Evolutionary conservation across 371 early-diverging fungal genomes (phyloP), one percentile per base, ranked within the genome.

Genomic region (Capniomyces stellatus): DNA sequence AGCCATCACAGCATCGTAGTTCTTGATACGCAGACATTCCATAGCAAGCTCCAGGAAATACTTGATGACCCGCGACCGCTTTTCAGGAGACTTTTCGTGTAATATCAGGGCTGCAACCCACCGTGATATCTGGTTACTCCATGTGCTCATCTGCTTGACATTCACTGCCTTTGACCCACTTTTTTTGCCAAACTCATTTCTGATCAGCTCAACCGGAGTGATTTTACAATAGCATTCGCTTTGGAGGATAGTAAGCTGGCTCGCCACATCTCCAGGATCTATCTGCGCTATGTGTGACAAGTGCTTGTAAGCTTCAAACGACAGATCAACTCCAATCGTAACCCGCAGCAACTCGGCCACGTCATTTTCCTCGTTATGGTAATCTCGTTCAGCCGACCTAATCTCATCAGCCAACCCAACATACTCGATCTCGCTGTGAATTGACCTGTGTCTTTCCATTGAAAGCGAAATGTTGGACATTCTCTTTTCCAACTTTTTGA

Each of bases 1-100:
- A 1, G 89, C 82, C 74, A 85, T 79, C 21, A 87, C 61, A 0
- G 85, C 78, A 54, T 85, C 81, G 59, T 75, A 89, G 63, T 91
- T 91, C 52, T 82, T 76, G 19, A 89, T 59, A 31, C 69, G 72
- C 8, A 82, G 58, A 30, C 58, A 58, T 43, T 72, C 77, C 43
- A 72, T 75, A 23, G 71, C 82, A 10, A 81, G 72, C 57, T 78
- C 73, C 51, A 79, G 74, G 71, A 76, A 83, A 44, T 72, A 78
- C 43, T 77, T 78, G n/a, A 83, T 57, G 29, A 58, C 50, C 42
- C 85, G 63, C 51, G 76, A 77, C 10, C 89, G 75, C 41, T 75
- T 75, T 58, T 83, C 83, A 2, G 71, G 58, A 21, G 85, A 82
- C 19, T 58, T 35, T 58, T 84, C 86, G 6, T 58, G 58, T 27